Evolutionary conservation across 2,329 filamentous ascomycete genomes (phyloP), one percentile per base, ranked within the genome.

Genomic region (Beauveria medogensis): DNA sequence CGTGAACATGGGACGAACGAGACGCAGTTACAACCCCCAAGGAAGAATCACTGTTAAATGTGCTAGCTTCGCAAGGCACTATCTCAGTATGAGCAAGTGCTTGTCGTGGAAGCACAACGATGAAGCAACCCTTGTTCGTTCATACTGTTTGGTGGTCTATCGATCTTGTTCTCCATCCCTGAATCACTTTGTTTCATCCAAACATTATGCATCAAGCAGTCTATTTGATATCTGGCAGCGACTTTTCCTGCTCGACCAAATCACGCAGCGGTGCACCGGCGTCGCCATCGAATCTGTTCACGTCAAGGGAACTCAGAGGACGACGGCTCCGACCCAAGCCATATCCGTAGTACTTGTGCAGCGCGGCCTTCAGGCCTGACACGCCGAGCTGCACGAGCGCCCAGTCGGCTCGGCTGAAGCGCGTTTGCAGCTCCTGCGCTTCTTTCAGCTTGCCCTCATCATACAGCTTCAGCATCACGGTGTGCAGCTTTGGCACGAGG

Each of bases 401-500:
- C 69, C 69, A 71, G 51, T 71, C 69, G 9, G 68, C 68, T 20
- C 63, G 55, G 55, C 66, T 67, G 60, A 71, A 63, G 18, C 64
- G 64, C 9, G 72, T 72, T 65, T 77, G 75, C 62, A 77, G 65
- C 34, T 68, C 65, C 34, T 71, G 67, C 22, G 74, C 75, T 60
- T 74, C 70, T 56, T 65, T 64, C 58, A 74, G 66, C 61, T 64
- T 64, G 5, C 72, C 72, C 34, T 69, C 63, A 18, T 71, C 69
- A 44, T 72, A 73, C 24, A 76, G 67, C 53, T 69, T 62, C 56
- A 73, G 68, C 61, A 75, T 71, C 56, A 69, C 66, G 12, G 71
- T 64, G 65, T 75, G 75, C n/a, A 72, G 67, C 56, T 70, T 70
- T 18, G 73, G 72, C 52, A 69, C 69, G n/a, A 77, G 67, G 64